Evolutionary conservation across 768 basidiomycete species (phyloP).

Genomic region (Lentinula boryana): DNA sequence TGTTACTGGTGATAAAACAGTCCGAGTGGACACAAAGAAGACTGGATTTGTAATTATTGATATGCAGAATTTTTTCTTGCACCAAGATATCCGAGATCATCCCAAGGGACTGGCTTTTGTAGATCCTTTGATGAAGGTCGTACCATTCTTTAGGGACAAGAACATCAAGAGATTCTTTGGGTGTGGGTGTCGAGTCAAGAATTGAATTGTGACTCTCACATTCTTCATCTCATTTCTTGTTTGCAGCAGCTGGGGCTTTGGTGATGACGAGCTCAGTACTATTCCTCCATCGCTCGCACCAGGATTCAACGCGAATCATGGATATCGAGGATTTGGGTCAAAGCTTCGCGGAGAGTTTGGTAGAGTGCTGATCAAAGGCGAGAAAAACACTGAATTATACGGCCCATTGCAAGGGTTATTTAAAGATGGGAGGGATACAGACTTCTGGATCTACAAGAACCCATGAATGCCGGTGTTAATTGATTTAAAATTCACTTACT

Average conservation of each 20-base stretch:
- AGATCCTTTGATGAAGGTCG: slow-evolving; percentile 42
- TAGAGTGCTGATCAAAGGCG: slow-evolving; percentile 50
- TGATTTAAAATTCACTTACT: no score
- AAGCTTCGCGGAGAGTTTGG: slow-evolving; percentile 49
- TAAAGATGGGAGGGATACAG: slow-evolving; percentile 46
- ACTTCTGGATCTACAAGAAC: slow-evolving; percentile 72
- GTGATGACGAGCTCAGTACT: slow-evolving; percentile 53
- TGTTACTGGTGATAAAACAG: slow-evolving; percentile 43
- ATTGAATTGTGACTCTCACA: no score
- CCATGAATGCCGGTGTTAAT: slow-evolving; percentile 25
- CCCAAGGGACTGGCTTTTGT: slow-evolving; percentile 53
- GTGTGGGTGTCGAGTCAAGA: slow-evolving; percentile 32
- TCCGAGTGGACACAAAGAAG: slow-evolving; percentile 42
- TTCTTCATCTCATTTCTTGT: neutral
- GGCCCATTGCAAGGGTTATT: slow-evolving; percentile 55
- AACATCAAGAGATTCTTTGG: slow-evolving; percentile 60
- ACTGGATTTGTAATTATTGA: slow-evolving; percentile 64
- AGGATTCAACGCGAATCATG: slow-evolving; percentile 40
- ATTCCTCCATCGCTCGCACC: slow-evolving; percentile 55
- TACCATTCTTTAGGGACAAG: slow-evolving; percentile 42
- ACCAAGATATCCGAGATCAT: slow-evolving; percentile 51
- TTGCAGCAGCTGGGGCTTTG: slow-evolving; percentile 64
- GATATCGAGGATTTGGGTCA: slow-evolving; percentile 43
- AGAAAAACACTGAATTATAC: slow-evolving; percentile 54
- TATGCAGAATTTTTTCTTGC: slow-evolving; percentile 74